Base-by-base conservation (phyloP, 1,284 basidiomycete genomes). In the Rhodotorula mucilaginosa region DNA sequence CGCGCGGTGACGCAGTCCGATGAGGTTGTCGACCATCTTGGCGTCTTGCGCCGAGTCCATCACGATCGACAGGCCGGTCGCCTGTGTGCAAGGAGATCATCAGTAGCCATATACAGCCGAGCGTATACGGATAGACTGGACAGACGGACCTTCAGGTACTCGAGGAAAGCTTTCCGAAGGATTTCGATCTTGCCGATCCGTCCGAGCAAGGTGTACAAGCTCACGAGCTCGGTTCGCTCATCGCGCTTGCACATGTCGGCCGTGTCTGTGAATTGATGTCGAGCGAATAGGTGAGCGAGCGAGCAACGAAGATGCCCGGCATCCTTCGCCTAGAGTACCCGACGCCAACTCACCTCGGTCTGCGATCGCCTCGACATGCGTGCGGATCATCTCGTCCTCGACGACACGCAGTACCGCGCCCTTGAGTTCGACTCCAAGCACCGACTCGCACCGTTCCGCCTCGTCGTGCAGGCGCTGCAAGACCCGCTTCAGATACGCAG, bases 1-100 rank as follows among this genome's bases (percentile, higher is more conserved):
- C 3, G 86, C 85, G 67, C 88, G 86, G 2, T 84, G 80, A 78
- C 90, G 92, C 82, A 92, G 87, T 3, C 86, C 83, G 46, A 95
- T 84, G 0, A 95, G 86, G 19, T 86, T 84, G 29, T 88, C 85
- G 12, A 96, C 89, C 91, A 96, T 94, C 48, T 87, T 83, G 67
- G 92, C 87, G 75, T 92, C 86, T 64, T 83, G 82, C 70, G 64
- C 51, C 26, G 76, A 74, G 76, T 90, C 87, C 58, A 84, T 86
- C 65, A 91, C 88, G 71, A 91, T 88, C 29, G 76, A 76, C 52
- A 74, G 71, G 10, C 73, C 75, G 15, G 76, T 61, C 19, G 61
- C 80, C 89, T 90, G 74, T 7, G 63, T 19, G 65, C 47, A 3
- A 63, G 1, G 31, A 21, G 16, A 47, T n/a, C 29, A 54, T 23